A percentile compares a stretch with the other conserved stretches of the same genome.
phyloP scores from a whole-genome alignment of 345 rosid genomes.

The Rhodamnia argentea region DNA sequence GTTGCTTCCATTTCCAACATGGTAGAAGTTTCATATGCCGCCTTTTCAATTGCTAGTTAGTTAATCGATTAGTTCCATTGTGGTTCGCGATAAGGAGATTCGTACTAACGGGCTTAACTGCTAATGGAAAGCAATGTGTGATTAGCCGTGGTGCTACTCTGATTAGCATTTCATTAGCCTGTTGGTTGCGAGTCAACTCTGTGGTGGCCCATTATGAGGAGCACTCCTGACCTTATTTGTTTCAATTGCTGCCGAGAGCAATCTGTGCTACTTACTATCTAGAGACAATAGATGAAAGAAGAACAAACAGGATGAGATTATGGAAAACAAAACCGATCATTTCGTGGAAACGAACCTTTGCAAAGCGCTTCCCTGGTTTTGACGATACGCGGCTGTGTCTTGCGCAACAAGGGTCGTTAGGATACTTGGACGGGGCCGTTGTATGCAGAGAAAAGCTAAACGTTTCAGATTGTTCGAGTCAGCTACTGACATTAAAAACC shows the following conservation, averaged over 20 bases:
- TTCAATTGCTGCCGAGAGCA: background rate
- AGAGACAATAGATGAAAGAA: background rate
- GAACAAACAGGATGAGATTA: background rate
- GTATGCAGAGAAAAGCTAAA: background rate
- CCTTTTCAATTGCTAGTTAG: background rate
- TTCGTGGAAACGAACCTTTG: background rate
- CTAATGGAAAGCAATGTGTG: background rate
- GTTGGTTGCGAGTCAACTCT: background rate
- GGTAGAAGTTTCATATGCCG: background rate
- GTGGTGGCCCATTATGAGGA: background rate
- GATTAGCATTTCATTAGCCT: background rate
- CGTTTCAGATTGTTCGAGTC: background rate
- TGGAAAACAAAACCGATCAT: background rate
- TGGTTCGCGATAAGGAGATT: background rate
- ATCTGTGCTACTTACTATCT: background rate
- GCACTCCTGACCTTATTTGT: background rate
- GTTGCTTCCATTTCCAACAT: background rate
- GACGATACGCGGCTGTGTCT: background rate
- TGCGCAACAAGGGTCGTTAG: background rate
- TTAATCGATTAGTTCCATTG: background rate
- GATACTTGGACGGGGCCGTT: background rate
- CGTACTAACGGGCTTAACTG: background rate
- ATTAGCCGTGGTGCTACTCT: background rate
- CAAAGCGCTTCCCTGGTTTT: background rate
- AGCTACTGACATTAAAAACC: background rate